Conservation (phyloP, 768 basidiomycete species). For the Tubosaeta brunneosetosa region DNA sequence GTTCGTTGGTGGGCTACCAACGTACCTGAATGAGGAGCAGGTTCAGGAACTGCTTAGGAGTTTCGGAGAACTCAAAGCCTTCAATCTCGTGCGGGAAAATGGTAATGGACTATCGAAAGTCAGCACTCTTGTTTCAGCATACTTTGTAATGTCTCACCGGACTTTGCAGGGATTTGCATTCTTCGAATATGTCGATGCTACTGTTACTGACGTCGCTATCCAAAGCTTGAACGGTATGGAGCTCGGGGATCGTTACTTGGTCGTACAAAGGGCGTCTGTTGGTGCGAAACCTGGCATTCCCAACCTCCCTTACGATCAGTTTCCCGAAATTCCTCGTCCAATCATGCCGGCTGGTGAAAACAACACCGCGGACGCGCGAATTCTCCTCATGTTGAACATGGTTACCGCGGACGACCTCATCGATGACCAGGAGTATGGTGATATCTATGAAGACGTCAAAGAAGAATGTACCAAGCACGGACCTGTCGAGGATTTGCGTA, state of each 20-base stretch:
- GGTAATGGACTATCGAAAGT: constrained; percentile 87
- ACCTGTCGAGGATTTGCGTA: constrained; percentile 74
- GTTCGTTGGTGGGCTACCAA: constrained; percentile 93
- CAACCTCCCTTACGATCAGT: constrained; percentile 71
- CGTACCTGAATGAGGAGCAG: constrained; percentile 96
- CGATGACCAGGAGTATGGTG: constrained; percentile 89
- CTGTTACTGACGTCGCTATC: constrained; percentile 91
- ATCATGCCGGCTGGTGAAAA: constrained; percentile 82
- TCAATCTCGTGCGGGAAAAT: constrained; percentile 96
- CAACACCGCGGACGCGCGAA: constrained; percentile 59
- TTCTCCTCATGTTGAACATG: constrained; percentile 98
- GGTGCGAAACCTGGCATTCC: constrained; percentile 76
- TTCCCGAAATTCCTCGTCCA: constrained; percentile 79
- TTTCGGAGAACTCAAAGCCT: constrained; percentile 95
- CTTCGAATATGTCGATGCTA: constrained; percentile 92
- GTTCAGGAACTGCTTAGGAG: constrained; percentile 96
- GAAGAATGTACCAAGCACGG: constrained; percentile 85
- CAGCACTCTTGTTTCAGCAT: constrained; percentile 8
- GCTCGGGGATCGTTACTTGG: constrained; percentile 89
- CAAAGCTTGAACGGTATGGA: constrained; percentile 97
- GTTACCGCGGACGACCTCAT: constrained; percentile 88
- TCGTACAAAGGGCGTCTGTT: constrained; percentile 94
- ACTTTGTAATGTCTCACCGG: neutral
- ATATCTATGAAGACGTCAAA: constrained; percentile 91
- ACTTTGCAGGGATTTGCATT: constrained; percentile 88